phyloP scores from a whole-genome alignment of 1,139 yeast genomes.

The Diutina neorugosa region DNA sequence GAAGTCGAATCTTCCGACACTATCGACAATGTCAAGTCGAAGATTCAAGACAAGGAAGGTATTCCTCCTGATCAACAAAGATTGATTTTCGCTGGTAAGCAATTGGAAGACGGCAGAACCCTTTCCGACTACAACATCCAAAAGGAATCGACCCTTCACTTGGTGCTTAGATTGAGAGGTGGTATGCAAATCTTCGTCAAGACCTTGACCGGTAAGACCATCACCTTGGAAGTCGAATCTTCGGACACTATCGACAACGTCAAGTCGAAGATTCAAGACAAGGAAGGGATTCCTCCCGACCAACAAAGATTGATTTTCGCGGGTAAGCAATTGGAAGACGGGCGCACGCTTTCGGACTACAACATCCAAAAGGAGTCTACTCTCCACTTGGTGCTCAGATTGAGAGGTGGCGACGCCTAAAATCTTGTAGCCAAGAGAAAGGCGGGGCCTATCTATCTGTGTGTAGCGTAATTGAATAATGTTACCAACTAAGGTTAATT shows the following conservation, averaged over 20 bases:
- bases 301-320: constrained; percentile 90
- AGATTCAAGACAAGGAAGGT: constrained; percentile 92
- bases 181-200: constrained; percentile 33
- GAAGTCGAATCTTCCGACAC: constrained; percentile 94
- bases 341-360: constrained; percentile 54
- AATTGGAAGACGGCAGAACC: constrained; percentile 73
- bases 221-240: constrained; percentile 90
- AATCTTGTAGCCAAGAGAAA: neutral
- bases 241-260: constrained; percentile 91
- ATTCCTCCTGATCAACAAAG: constrained; percentile 94
- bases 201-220: constrained; percentile 68
- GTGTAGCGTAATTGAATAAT: neutral
- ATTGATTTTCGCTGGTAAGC: constrained; percentile 89
- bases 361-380: constrained; percentile 64
- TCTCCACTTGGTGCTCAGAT: constrained; percentile 75
- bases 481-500: neutral
- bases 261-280: constrained; percentile 88
- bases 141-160: constrained; percentile 66
- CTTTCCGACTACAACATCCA: constrained; percentile 55
- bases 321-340: constrained; percentile 87
- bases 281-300: constrained; percentile 93
- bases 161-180: constrained; percentile 88
- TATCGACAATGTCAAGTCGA: constrained; percentile 86
- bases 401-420: constrained; percentile 49
- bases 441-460: neutral